phyloP scores from a whole-genome alignment of 2,329 filamentous ascomycete species.

The Apiospora phragmitis region DNA sequence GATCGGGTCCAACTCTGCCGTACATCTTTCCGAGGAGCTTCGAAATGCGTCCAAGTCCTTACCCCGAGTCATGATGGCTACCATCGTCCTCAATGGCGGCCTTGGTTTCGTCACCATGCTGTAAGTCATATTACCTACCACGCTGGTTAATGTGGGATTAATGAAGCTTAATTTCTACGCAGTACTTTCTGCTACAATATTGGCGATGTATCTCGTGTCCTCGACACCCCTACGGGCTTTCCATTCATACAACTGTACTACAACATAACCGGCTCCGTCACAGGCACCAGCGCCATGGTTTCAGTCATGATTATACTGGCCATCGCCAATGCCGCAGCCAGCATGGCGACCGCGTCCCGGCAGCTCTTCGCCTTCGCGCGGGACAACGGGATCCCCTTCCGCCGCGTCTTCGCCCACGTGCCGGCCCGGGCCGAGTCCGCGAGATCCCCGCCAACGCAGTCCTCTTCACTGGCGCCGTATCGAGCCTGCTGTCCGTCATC shows the following conservation, averaged over 20 bases:
- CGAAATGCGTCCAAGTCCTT: constrained; percentile 31
- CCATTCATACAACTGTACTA: constrained; percentile 35
- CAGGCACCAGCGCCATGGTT: constrained; percentile 47
- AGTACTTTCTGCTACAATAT: constrained; percentile 36
- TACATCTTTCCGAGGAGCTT: constrained; percentile 38
- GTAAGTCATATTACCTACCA: background rate
- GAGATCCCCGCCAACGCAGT: constrained; percentile 46
- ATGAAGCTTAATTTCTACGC: constrained; percentile 19
- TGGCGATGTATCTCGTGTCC: constrained; percentile 31
- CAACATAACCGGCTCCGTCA: constrained; percentile 33
- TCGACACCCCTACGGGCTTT: constrained; percentile 30
- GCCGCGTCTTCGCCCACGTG: constrained; percentile 4
- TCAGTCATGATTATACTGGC: constrained; percentile 41
- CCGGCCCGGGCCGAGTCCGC: constrained; percentile 15
- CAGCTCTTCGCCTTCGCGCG: constrained; percentile 45
- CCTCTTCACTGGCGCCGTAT: constrained; percentile 47
- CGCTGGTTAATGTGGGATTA: background rate
- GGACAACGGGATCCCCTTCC: constrained; percentile 40
- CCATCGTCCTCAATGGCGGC: constrained; percentile 32
- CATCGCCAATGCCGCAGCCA: constrained; percentile 39
- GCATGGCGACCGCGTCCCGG: constrained; percentile 35
- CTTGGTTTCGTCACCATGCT: constrained; percentile 30
- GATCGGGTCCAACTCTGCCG: constrained; percentile 32
- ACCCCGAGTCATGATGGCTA: constrained; percentile 35
- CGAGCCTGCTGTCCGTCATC: constrained; percentile 46